These are phyloP conservation scores for Trichoderma polysporum DNA, from an alignment of 2,329 filamentous ascomycete species.

Conservation along the genomic window DNA sequence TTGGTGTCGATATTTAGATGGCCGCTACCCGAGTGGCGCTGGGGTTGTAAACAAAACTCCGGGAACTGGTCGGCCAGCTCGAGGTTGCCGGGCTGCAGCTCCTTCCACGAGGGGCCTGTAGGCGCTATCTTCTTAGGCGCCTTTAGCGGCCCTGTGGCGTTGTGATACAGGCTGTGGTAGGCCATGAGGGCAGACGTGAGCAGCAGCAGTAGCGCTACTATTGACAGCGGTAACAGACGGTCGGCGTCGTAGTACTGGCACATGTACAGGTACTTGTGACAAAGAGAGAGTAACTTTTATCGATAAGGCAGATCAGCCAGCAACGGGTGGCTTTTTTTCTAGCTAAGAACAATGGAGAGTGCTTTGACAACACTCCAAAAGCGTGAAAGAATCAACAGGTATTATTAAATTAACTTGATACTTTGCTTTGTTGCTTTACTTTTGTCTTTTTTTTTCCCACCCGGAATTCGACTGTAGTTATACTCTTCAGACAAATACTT, in stretches of 20 bases:
- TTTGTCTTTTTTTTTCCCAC: neutral
- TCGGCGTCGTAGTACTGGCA: slow-evolving; percentile 12
- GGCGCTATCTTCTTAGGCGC: slow-evolving; percentile 15
- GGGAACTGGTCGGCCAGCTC: slow-evolving; percentile 19
- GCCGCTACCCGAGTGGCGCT: slow-evolving; percentile 6
- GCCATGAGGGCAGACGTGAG: slow-evolving; percentile 8
- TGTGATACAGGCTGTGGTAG: slow-evolving; percentile 9
- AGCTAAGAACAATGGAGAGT: neutral
- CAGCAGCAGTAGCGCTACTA: slow-evolving; percentile 9
- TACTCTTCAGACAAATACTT: neutral
- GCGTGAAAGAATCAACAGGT: neutral
- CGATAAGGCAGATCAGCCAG: neutral
- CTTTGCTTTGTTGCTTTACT: neutral
- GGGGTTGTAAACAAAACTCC: slow-evolving; percentile 21
- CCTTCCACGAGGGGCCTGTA: neutral
- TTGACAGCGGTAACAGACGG: slow-evolving; percentile 6
- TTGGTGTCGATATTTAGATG: neutral
- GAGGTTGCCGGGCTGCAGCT: slow-evolving; percentile 21
- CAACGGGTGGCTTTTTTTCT: neutral
- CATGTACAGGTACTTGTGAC: slow-evolving; percentile 13
- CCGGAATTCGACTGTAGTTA: slow-evolving; percentile 6
- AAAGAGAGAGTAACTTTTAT: neutral
- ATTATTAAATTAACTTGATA: neutral
- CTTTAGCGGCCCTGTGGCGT: slow-evolving; percentile 17
- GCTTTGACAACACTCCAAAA: neutral